phyloP scores from a whole-genome alignment of 169 alveolate species.

The Cryptosporidium parvum region DNA sequence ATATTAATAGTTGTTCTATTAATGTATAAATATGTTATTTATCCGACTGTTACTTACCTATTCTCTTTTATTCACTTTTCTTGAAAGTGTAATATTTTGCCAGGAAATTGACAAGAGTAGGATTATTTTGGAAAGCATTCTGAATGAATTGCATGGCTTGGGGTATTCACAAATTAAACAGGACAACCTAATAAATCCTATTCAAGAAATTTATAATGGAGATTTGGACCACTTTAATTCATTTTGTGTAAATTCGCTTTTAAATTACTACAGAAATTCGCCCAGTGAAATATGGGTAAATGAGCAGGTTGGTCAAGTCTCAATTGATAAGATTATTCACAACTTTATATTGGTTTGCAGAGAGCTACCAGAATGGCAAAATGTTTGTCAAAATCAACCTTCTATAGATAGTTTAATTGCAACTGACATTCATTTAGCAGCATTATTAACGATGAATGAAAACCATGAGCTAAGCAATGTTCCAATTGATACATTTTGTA shows the following conservation, averaged over 20 bases:
- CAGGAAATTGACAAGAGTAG: conserved; percentile 39
- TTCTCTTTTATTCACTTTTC: neutral
- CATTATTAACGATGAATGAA: conserved; percentile 5
- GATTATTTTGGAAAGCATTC: neutral
- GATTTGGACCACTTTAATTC: conserved; percentile 51
- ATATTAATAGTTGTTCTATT: conserved; percentile 52
- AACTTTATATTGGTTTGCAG: conserved; percentile 52
- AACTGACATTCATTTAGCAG: conserved; percentile 51
- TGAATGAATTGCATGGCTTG: conserved; percentile 26
- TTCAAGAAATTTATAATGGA: conserved; percentile 28
- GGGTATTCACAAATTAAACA: conserved; percentile 55
- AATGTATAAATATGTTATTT: conserved; percentile 41
- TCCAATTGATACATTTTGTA: conserved; percentile 44
- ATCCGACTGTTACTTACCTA: neutral
- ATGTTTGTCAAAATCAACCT: conserved; percentile 14
- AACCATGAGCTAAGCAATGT: neutral
- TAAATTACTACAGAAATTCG: conserved; percentile 23
- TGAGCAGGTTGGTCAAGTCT: conserved; percentile 6
- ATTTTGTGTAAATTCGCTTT: conserved; percentile 53
- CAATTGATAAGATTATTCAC: conserved; percentile 27
- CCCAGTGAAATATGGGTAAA: conserved; percentile 60
- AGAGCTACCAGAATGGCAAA: conserved; percentile 71
- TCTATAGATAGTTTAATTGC: conserved; percentile 43
- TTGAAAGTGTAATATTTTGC: conserved; percentile 9
- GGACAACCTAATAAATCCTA: conserved; percentile 11